These are phyloP conservation scores for Amborella trichopoda DNA, from an alignment of 164 flowering plant genomes.

Conservation along the genomic window DNA sequence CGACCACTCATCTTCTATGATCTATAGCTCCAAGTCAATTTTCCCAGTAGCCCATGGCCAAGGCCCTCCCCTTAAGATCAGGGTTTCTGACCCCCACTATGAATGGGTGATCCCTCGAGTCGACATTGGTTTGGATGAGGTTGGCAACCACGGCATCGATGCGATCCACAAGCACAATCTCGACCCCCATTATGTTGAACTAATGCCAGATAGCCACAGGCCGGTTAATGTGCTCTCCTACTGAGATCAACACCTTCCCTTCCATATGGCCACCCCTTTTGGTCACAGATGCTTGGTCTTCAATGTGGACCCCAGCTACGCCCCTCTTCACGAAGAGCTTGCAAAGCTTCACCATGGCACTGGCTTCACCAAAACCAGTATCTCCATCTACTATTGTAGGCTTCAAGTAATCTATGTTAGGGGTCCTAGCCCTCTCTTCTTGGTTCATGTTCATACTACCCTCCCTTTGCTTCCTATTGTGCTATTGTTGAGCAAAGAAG, in stretches of 20 bases:
- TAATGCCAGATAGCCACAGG: constrained; percentile 81
- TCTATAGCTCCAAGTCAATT: constrained; percentile 60
- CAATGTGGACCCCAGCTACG: constrained; percentile 91
- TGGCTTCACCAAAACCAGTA: constrained; percentile 90
- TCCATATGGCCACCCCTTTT: constrained; percentile 98
- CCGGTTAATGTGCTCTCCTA: constrained; percentile 69
- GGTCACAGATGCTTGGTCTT: constrained; percentile 88
- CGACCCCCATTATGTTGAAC: constrained; percentile 85
- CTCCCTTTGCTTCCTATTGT: constrained; percentile 86
- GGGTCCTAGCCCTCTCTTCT: constrained; percentile 64
- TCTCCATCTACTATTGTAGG: constrained; percentile 94
- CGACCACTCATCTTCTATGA: constrained; percentile 75
- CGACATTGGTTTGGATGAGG: constrained; percentile 75
- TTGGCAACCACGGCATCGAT: constrained; percentile 86
- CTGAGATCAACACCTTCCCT: constrained; percentile 74
- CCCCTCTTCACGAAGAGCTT: constrained; percentile 94
- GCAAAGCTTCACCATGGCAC: constrained; percentile 86
- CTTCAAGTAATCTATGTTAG: constrained; percentile 67
- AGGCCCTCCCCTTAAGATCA: constrained; percentile 34
- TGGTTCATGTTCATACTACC: constrained; percentile 78
- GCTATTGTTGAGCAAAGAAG: constrained; percentile 81
- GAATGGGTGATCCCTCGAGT: constrained; percentile 81
- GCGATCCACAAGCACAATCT: constrained; percentile 74
- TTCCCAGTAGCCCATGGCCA: constrained; percentile 67
- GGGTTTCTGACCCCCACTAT: constrained; percentile 77